Evolutionary conservation across 2,329 filamentous ascomycete genomes (phyloP).

Genomic region (Microdochium bolleyi): DNA sequence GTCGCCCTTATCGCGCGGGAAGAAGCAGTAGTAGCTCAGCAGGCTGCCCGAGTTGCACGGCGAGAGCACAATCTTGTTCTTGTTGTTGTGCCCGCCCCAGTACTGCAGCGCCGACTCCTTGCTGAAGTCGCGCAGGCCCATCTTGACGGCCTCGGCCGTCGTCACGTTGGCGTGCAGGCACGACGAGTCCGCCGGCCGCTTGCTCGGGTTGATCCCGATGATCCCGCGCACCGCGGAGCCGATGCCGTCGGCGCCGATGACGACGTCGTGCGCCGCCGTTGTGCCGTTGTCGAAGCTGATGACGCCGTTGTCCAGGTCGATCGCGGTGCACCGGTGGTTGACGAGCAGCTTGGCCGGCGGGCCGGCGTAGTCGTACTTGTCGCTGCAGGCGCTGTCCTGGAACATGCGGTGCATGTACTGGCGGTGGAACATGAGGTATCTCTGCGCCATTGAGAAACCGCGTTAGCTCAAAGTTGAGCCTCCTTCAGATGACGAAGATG

Average conservation of each 20-base stretch:
- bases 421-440: conserved; percentile 55
- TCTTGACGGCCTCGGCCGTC: conserved; percentile 49
- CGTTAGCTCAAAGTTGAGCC: no score
- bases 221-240: conserved; percentile 55
- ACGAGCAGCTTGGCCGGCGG: conserved; percentile 23
- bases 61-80: conserved; percentile 64
- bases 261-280: conserved; percentile 44
- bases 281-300: conserved; percentile 47
- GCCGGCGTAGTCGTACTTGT: conserved; percentile 17
- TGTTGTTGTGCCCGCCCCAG: conserved; percentile 58
- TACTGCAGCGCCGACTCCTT: conserved; percentile 55
- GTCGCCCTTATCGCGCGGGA: conserved; percentile 50
- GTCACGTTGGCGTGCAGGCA: conserved; percentile 59
- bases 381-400: conserved; percentile 27
- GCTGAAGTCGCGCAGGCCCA: conserved; percentile 57
- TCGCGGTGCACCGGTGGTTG: conserved; percentile 30
- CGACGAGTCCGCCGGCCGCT: conserved; percentile 49
- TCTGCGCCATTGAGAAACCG: not conserved
- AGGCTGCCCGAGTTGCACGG: conserved; percentile 59
- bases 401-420: conserved; percentile 38
- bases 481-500: no score
- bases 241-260: conserved; percentile 60
- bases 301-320: conserved; percentile 41
- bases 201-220: conserved; percentile 54
- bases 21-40: conserved; percentile 65